These are phyloP conservation scores for Ambrosiella beaveri DNA, from an alignment of 2,329 filamentous ascomycete species.

Conservation along the genomic window DNA sequence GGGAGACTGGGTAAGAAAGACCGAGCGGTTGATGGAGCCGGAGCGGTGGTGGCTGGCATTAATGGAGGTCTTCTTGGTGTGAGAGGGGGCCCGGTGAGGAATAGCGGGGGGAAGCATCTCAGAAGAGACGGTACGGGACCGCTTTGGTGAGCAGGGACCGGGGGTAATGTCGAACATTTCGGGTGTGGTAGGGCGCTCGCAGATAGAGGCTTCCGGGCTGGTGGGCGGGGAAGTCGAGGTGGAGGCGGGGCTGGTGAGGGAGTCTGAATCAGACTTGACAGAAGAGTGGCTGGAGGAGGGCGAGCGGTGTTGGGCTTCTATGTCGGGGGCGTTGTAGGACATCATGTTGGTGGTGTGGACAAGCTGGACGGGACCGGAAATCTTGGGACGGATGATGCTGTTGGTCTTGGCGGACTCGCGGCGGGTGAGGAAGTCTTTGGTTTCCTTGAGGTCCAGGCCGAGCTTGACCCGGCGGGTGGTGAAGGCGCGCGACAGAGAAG, in stretches of 20 bases:
- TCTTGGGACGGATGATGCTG: conserved; percentile 40
- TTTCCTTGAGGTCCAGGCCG: conserved; percentile 28
- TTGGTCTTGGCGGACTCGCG: conserved; percentile 33
- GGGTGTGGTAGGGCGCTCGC: conserved; percentile 37
- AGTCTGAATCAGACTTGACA: conserved; percentile 48
- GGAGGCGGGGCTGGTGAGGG: conserved; percentile 41
- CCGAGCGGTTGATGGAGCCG: conserved; percentile 41
- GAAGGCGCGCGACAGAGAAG: conserved; percentile 51
- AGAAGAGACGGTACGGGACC: conserved; percentile 23
- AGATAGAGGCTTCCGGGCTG: conserved; percentile 46
- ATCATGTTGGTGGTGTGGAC: conserved; percentile 93
- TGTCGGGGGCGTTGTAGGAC: conserved; percentile 82
- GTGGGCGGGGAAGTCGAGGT: conserved; percentile 45
- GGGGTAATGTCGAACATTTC: conserved; percentile 40
- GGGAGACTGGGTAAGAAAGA: conserved; percentile 36
- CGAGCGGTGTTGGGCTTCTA: conserved; percentile 29
- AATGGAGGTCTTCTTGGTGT: conserved; percentile 70
- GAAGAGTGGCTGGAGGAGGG: conserved; percentile 34
- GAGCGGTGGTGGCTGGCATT: conserved; percentile 54
- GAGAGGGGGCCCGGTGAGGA: conserved; percentile 63
- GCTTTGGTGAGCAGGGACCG: conserved; percentile 25
- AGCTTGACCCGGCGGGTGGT: conserved; percentile 48
- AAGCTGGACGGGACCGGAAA: conserved; percentile 73
- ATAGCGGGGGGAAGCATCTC: conserved; percentile 43
- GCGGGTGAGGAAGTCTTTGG: conserved; percentile 25